Conservation (phyloP, 116 monocot genomes). For the Phalaenopsis hybrid region DNA sequence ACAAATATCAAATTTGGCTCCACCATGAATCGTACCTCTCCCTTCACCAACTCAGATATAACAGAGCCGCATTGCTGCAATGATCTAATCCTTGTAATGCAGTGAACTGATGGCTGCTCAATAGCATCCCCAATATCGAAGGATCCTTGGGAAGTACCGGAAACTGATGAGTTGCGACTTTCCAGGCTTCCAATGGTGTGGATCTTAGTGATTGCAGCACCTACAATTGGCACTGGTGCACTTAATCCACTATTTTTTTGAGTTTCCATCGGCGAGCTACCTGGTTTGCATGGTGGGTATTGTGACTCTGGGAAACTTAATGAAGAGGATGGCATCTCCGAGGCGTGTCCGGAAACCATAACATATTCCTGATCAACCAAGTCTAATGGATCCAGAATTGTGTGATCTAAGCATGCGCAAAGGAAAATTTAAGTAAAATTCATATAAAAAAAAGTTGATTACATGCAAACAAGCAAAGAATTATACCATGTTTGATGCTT, state of each 20-base stretch:
- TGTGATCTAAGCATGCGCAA: constrained; percentile 25
- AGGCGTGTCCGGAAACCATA: constrained; percentile 63
- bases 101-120: constrained; percentile 70
- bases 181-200: constrained; percentile 35
- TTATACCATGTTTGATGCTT: constrained; percentile 31
- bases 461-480: constrained; percentile 3
- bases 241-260: constrained; percentile 35
- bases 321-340: constrained; percentile 61
- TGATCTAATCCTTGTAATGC: constrained; percentile 62
- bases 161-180: constrained; percentile 43
- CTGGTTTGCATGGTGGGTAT: constrained; percentile 52
- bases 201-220: constrained; percentile 14
- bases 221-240: constrained; percentile 79
- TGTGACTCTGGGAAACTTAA: constrained; percentile 29
- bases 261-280: constrained; percentile 30
- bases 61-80: constrained; percentile 74
- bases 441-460: neutral
- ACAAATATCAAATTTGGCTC: neutral
- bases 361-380: constrained; percentile 90
- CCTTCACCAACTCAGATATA: constrained; percentile 70
- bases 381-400: constrained; percentile 72
- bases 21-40: constrained; percentile 38
- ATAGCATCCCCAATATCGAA: constrained; percentile 54
- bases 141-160: constrained; percentile 75
- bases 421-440: constrained; percentile 9